Evolutionary conservation across 2,329 filamentous ascomycete species (phyloP).

Genomic region (Penicillium palitans): DNA sequence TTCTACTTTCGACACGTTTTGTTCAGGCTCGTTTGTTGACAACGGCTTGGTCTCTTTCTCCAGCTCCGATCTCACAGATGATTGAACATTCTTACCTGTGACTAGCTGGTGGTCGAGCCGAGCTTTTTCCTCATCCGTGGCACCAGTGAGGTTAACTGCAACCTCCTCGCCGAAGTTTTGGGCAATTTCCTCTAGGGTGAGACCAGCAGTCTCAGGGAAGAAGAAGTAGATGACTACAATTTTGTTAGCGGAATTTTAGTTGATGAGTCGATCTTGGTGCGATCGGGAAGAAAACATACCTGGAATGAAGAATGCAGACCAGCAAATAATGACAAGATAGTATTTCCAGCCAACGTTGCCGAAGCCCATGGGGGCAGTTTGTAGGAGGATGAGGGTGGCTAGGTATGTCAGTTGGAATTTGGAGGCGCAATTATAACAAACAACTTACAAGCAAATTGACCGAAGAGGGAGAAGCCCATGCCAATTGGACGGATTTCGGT

Average conservation of each 20-base stretch:
- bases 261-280: not conserved
- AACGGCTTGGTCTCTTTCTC: not conserved
- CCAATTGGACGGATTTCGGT: constrained; percentile 55
- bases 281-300: constrained; percentile 18
- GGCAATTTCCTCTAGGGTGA: constrained; percentile 50
- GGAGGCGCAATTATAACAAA: not conserved
- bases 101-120: constrained; percentile 21
- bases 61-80: not conserved
- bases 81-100: not conserved
- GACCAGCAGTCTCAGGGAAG: constrained; percentile 45
- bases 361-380: constrained; percentile 50
- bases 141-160: constrained; percentile 48
- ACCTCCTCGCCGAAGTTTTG: constrained; percentile 54
- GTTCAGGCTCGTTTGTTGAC: not conserved
- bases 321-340: constrained; percentile 51
- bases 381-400: constrained; percentile 51
- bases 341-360: constrained; percentile 52
- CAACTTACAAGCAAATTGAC: constrained; percentile 46
- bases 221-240: constrained; percentile 46
- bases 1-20: not conserved
- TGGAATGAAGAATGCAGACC: constrained; percentile 47
- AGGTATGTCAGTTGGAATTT: constrained; percentile 3
- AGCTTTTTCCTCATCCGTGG: constrained; percentile 42
- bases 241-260: constrained; percentile 7
- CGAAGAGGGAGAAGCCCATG: constrained; percentile 54